Conservation (phyloP, 1,284 basidiomycete genomes). For the Cryptococcus deneoformans region DNA sequence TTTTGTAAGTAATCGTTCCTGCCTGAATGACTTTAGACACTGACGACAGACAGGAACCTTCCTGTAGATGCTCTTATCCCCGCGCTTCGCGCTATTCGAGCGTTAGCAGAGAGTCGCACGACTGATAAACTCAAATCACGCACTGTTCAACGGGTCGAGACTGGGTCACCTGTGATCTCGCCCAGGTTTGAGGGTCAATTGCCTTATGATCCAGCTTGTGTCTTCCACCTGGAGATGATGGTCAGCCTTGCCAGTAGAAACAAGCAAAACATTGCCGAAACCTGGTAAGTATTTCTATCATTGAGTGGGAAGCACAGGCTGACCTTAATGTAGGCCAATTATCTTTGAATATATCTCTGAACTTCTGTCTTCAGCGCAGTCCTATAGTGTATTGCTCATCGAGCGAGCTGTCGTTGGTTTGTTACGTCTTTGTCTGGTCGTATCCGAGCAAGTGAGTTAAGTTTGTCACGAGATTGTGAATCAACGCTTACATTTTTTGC, state of each 20-base stretch:
- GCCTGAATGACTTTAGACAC: background rate
- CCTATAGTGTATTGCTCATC: conserved; percentile 84
- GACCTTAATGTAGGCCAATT: conserved; percentile 63
- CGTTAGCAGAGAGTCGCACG: conserved; percentile 65
- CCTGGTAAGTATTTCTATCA: conserved; percentile 62
- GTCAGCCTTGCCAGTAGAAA: conserved; percentile 78
- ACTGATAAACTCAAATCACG: conserved; percentile 29
- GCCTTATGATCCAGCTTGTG: conserved; percentile 89
- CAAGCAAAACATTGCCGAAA: conserved; percentile 72
- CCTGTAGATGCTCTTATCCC: conserved; percentile 74
- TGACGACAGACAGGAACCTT: conserved; percentile 59
- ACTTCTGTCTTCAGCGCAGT: conserved; percentile 69
- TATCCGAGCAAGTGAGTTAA: conserved; percentile 66
- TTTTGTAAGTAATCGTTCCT: conserved; percentile 61
- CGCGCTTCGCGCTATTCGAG: conserved; percentile 80
- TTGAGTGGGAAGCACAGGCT: background rate
- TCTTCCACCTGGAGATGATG: conserved; percentile 93
- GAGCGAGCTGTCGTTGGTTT: conserved; percentile 95
- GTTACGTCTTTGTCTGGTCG: conserved; percentile 71
- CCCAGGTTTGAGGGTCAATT: conserved; percentile 53
- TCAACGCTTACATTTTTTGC: background rate
- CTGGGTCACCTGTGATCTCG: conserved; percentile 28
- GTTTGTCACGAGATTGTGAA: conserved; percentile 4
- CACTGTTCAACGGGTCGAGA: conserved; percentile 56
- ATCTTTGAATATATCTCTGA: conserved; percentile 87